Base-by-base conservation (phyloP, 2,329 filamentous ascomycete species). In the Xylariaceae sp. region DNA sequence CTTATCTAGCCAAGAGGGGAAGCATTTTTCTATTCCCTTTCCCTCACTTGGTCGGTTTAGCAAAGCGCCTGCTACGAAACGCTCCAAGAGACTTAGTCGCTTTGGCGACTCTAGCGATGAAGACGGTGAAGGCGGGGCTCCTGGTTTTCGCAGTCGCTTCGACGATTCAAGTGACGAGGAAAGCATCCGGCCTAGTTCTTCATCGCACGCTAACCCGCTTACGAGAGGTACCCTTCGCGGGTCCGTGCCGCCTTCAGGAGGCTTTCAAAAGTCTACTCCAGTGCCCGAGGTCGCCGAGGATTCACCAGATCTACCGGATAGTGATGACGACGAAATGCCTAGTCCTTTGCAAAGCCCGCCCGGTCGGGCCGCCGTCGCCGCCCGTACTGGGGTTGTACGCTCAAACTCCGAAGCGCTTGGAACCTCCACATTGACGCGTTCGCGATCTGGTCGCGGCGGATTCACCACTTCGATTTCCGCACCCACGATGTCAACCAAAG, bases 141-240 rank as follows among this genome's bases (percentile, higher is more conserved):
- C 60, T 18, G 64, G 67, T 3, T 84, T 82, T 66, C 73, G 69
- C 29, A 87, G 84, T 65, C 85, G 88, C 1, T 89, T 91, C 64
- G 84, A 78, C 1, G 87, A 91, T 65, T 91, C 89, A 1, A 91
- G 89, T 66, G 88, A 91, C 52, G 87, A 89, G 45, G 79, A 82
- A 18, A 77, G 78, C 14, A 69, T 76, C 18, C 57, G 64, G 66
- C 56, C 70, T 70, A 26, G 68, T 67, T 23, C 73, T 71, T 23
- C 74, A 66, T 44, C 73, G 16, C 54, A 57, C 20, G 21, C 48
- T 2, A 45, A 62, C 7, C 54, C 64, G 5, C 43, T 66, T 4
- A 44, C 69, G 65, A 52, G 72, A 62, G 61, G 71, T 64, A 50
- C 69, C 71, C 64, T 75, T 66, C 47, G 66, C 47, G 49, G 56